Percentiles rank a stretch among this genome's conserved stretches.
These are phyloP conservation scores for Ceriops zippeliana DNA, from an alignment of 345 rosid genomes.

Conservation along the genomic window DNA sequence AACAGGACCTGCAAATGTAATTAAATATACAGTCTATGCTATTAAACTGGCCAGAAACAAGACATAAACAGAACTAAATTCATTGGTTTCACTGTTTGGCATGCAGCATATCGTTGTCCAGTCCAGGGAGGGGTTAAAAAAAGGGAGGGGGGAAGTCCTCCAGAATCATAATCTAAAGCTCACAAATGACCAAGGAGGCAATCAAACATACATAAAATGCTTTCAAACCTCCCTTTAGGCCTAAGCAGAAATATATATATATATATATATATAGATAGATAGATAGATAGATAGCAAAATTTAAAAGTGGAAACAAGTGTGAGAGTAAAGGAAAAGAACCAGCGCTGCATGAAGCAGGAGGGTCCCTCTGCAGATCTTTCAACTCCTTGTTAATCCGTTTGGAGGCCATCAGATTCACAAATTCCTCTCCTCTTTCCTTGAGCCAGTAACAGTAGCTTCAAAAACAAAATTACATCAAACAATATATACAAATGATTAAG, in stretches of 20 bases:
- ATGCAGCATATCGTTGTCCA: too few relatives aligned
- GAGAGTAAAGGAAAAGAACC: conserved; percentile 32
- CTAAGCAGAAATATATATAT: too few relatives aligned
- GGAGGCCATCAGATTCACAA: conserved; percentile 41
- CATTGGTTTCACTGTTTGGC: not conserved
- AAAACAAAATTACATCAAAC: not conserved
- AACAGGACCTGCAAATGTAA: conserved; percentile 19
- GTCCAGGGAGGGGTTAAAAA: too few relatives aligned
- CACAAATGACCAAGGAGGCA: too few relatives aligned
- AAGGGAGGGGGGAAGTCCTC: too few relatives aligned
- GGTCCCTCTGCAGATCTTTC: conserved; percentile 69
- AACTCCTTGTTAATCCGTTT: conserved; percentile 69
- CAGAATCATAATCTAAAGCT: too few relatives aligned
- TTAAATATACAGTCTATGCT: not conserved
- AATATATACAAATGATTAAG: too few relatives aligned
- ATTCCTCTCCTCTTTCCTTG: not conserved
- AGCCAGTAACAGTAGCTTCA: not conserved
- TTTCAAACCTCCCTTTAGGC: too few relatives aligned
- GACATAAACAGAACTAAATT: not conserved
- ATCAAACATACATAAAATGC: too few relatives aligned
- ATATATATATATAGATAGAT: too few relatives aligned
- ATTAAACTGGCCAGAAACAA: not conserved
- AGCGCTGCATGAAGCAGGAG: conserved; percentile 77
- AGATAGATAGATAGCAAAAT: too few relatives aligned
- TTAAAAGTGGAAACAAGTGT: not conserved